phyloP scores from a whole-genome alignment of 2,329 filamentous ascomycete species.

The Cladosporium halotolerans region DNA sequence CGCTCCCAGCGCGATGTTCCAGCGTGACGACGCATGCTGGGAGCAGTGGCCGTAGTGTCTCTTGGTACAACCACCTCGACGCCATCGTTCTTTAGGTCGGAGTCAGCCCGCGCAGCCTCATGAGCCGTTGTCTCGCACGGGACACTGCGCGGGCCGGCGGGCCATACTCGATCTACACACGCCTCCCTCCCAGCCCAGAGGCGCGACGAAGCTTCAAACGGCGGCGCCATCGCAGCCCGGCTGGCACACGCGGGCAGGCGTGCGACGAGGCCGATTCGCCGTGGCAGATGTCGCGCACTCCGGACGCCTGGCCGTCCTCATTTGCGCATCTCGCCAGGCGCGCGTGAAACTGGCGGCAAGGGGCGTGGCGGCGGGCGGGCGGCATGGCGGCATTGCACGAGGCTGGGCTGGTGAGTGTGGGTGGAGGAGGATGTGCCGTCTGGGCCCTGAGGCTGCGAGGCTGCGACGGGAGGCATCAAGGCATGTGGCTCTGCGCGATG shows the following conservation, averaged over 20 bases:
- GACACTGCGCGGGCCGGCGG: not conserved
- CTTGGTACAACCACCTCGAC: slow-evolving; percentile 9
- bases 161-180: not conserved
- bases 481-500: not conserved
- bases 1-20: not conserved
- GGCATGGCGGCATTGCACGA: too few species aligned
- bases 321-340: not conserved
- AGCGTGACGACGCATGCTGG: slow-evolving; percentile 10
- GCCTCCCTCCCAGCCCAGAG: too few species aligned
- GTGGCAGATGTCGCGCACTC: not conserved
- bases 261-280: slow-evolving; percentile 5
- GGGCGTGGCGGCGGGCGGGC: slow-evolving; percentile 2
- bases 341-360: not conserved
- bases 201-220: too few species aligned
- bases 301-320: not conserved
- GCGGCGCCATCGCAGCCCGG: not conserved
- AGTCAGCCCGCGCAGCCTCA: slow-evolving; percentile 9
- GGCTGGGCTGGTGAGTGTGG: too few species aligned
- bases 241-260: not conserved
- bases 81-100: slow-evolving; percentile 10
- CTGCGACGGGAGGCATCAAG: too few species aligned
- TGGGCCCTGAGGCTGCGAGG: not conserved
- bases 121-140: slow-evolving; percentile 11
- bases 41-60: slow-evolving; percentile 2
- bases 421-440: slow-evolving; percentile 3